Conservation (phyloP, 2,329 filamentous ascomycete species). For the Dactylellina sp. region DNA sequence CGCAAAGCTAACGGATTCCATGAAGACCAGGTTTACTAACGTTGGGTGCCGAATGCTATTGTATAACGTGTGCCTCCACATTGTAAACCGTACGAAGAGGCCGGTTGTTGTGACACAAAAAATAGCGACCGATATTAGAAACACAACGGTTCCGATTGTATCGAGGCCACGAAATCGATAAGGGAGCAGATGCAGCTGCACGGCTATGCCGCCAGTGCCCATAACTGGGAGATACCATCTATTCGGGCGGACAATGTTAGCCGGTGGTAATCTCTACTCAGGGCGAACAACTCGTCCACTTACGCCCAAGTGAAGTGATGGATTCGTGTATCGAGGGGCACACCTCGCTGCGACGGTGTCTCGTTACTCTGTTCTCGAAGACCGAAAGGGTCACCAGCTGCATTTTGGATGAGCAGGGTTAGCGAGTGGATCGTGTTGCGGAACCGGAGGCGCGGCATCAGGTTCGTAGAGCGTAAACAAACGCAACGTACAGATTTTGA, state of each 20-base stretch:
- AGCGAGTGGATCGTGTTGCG: slow-evolving; percentile 25
- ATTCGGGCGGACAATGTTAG: neutral
- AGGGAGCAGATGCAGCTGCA: slow-evolving; percentile 42
- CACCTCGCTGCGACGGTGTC: slow-evolving; percentile 41
- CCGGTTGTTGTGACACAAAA: slow-evolving; percentile 38
- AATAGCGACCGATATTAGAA: slow-evolving; percentile 46
- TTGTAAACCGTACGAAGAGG: slow-evolving; percentile 25
- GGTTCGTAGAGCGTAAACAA: neutral
- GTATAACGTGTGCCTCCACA: slow-evolving; percentile 41
- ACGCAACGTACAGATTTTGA: slow-evolving; percentile 36
- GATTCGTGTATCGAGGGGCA: slow-evolving; percentile 44
- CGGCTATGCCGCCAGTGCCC: slow-evolving; percentile 48
- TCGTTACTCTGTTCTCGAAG: slow-evolving; percentile 47
- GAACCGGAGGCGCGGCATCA: slow-evolving; percentile 6
- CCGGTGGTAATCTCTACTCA: neutral
- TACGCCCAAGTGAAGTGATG: slow-evolving; percentile 55
- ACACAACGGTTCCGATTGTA: slow-evolving; percentile 43
- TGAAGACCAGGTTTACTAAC: slow-evolving; percentile 12
- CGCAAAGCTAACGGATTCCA: neutral
- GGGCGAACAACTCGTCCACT: neutral
- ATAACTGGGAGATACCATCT: slow-evolving; percentile 54
- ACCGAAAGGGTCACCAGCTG: slow-evolving; percentile 41
- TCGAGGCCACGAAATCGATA: slow-evolving; percentile 49
- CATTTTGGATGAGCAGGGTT: slow-evolving; percentile 2
- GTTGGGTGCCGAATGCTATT: slow-evolving; percentile 54